Evolutionary conservation across 2,329 filamentous ascomycete species (phyloP).

Genomic region (Colletotrichum sp.): DNA sequence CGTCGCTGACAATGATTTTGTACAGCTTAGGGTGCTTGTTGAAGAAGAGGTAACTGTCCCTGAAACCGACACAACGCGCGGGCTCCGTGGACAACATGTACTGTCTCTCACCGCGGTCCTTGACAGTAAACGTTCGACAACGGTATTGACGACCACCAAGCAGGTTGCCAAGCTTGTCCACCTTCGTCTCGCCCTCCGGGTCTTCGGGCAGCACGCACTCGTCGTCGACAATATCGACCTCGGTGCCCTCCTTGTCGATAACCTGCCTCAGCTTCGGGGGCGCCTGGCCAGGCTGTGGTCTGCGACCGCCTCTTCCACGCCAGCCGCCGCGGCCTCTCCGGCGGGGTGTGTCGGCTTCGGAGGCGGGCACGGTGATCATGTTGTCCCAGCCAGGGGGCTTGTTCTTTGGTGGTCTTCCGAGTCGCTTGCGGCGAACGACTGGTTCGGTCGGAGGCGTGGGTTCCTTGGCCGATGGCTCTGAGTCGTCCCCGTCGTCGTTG

Average conservation of each 20-base stretch:
- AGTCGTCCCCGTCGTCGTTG: slow-evolving; percentile 45
- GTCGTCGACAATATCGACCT: slow-evolving; percentile 88
- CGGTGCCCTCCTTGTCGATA: slow-evolving; percentile 92
- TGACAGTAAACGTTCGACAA: slow-evolving; percentile 92
- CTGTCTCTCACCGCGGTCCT: slow-evolving; percentile 80
- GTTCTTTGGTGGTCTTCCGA: slow-evolving; percentile 89
- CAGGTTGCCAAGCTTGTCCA: slow-evolving; percentile 86
- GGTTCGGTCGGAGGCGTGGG: slow-evolving; percentile 60
- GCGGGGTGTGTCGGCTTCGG: slow-evolving; percentile 64
- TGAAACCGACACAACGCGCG: slow-evolving; percentile 93
- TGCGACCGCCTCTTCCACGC: slow-evolving; percentile 68
- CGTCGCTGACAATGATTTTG: slow-evolving; percentile 97
- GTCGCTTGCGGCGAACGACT: slow-evolving; percentile 74
- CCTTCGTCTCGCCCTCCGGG: slow-evolving; percentile 87
- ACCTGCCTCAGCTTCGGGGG: slow-evolving; percentile 82
- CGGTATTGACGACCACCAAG: slow-evolving; percentile 88
- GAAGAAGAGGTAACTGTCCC: slow-evolving; percentile 98
- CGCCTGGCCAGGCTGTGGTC: slow-evolving; percentile 72
- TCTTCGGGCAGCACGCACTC: slow-evolving; percentile 91
- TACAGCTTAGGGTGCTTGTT: slow-evolving; percentile 95
- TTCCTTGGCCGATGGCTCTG: slow-evolving; percentile 49
- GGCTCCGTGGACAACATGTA: slow-evolving; percentile 99
- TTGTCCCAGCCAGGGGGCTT: slow-evolving; percentile 79
- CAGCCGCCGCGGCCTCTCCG: slow-evolving; percentile 74
- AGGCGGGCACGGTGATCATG: slow-evolving; percentile 60